These are phyloP conservation scores for Cercospora berteroae DNA, from an alignment of 2,329 filamentous ascomycete species.

Conservation along the genomic window DNA sequence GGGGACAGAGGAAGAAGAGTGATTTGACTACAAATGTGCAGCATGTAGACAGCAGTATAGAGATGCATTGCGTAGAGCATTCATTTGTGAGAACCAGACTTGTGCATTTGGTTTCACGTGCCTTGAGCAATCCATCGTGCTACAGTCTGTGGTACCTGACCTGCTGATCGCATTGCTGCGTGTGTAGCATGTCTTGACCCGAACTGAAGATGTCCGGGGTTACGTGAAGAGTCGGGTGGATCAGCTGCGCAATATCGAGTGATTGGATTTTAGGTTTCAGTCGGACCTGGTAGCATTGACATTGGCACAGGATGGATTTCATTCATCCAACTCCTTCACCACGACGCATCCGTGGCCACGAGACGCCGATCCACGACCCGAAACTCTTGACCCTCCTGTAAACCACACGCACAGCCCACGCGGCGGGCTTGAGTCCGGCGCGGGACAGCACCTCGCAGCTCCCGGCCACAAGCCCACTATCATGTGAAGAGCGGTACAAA, in stretches of 20 bases:
- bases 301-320: neutral
- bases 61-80: neutral
- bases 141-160: neutral
- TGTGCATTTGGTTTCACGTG: neutral
- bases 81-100: neutral
- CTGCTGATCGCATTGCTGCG: neutral
- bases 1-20: conserved; percentile 53
- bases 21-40: neutral
- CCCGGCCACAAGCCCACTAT: neutral
- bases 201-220: neutral
- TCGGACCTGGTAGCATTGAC: neutral
- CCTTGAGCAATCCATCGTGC: neutral
- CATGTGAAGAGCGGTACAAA: neutral
- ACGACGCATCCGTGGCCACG: neutral
- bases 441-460: conserved; percentile 5
- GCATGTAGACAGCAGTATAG: neutral
- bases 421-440: neutral
- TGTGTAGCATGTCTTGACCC: neutral
- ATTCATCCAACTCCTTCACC: neutral
- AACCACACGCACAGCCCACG: neutral
- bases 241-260: conserved; percentile 2
- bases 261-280: neutral
- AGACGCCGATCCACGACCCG: neutral
- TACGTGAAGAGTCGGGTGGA: neutral
- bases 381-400: neutral